phyloP scores from a whole-genome alignment of 495 filamentous ascomycete genomes.

The Elasticomyces elasticus region DNA sequence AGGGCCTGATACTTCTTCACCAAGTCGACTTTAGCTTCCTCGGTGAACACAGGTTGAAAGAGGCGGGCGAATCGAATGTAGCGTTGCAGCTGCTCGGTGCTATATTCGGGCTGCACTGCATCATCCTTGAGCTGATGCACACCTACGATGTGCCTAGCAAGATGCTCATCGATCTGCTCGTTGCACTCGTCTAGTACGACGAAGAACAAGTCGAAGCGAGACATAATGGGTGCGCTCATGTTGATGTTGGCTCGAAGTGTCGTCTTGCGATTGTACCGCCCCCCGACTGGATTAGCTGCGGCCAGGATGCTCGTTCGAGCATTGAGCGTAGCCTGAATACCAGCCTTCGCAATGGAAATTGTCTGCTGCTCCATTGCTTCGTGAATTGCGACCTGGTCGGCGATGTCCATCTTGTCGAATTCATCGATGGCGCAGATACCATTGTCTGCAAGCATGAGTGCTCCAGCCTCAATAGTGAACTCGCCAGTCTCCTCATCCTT shows the following conservation, averaged over 20 bases:
- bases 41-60: conserved; percentile 85
- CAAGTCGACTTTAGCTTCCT: conserved; percentile 72
- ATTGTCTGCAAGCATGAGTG: conserved; percentile 93
- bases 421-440: conserved; percentile 98
- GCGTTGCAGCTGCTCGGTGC: conserved; percentile 90
- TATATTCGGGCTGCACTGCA: conserved; percentile 83
- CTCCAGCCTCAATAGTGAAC: conserved; percentile 97
- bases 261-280: conserved; percentile 90
- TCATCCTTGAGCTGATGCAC: conserved; percentile 88
- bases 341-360: conserved; percentile 97
- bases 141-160: conserved; percentile 89
- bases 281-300: conserved; percentile 91
- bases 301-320: conserved; percentile 91
- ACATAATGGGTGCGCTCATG: conserved; percentile 98
- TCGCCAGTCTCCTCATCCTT: conserved; percentile 98
- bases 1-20: conserved; percentile 96
- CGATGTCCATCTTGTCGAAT: conserved; percentile 99
- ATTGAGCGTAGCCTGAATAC: conserved; percentile 96
- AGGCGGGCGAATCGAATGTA: conserved; percentile 96
- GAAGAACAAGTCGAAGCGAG: conserved; percentile 97
- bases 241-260: conserved; percentile 93
- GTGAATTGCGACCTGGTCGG: conserved; percentile 97
- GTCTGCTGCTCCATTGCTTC: conserved; percentile 99
- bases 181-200: conserved; percentile 97
- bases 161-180: conserved; percentile 75